Percentiles rank a stretch among this genome's conserved stretches.
Evolutionary conservation across 176 grass and related monocot species (phyloP).

Genomic region (Hordeum marinum): DNA sequence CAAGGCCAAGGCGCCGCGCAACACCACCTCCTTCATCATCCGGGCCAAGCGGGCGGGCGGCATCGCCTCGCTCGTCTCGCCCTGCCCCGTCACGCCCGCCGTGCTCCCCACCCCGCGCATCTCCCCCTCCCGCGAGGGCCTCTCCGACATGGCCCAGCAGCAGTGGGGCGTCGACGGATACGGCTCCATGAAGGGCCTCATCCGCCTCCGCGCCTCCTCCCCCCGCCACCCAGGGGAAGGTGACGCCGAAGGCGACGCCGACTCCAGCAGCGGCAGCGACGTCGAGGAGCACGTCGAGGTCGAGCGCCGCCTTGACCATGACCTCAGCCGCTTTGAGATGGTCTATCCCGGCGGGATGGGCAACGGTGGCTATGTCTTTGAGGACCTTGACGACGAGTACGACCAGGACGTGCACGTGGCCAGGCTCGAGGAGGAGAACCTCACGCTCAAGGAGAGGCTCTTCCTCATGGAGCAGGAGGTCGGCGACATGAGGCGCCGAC

Average conservation of each 20-base stretch:
- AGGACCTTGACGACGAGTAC: conserved; percentile 49
- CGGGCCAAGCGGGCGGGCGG: conserved; percentile 84
- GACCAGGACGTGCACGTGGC: conserved; percentile 55
- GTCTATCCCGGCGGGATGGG: conserved; percentile 48
- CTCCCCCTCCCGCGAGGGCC: conserved; percentile 77
- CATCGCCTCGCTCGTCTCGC: conserved; percentile 80
- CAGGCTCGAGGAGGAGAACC: conserved; percentile 80
- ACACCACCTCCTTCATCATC: conserved; percentile 92
- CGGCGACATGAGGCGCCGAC: conserved; percentile 56
- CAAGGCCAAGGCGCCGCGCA: conserved; percentile 74
- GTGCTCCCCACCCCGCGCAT: conserved; percentile 76
- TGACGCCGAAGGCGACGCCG: conserved; percentile 39
- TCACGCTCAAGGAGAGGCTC: conserved; percentile 82
- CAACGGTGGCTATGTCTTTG: conserved; percentile 19
- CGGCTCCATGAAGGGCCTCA: conserved; percentile 92
- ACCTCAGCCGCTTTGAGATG: conserved; percentile 95
- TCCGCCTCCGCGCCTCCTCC: conserved; percentile 62
- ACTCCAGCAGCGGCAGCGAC: conserved; percentile 77
- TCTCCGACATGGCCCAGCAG: conserved; percentile 81
- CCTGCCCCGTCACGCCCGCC: conserved; percentile 70
- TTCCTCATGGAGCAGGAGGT: conserved; percentile 90
- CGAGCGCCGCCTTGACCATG: conserved; percentile 84
- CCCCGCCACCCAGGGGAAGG: conserved; percentile 14
- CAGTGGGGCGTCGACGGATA: conserved; percentile 96
- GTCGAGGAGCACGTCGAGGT: conserved; percentile 89